A percentile compares a stretch with the other conserved stretches of the same genome.
Conservation (phyloP, 257 asterid species). For the Penstemon davidsonii region DNA sequence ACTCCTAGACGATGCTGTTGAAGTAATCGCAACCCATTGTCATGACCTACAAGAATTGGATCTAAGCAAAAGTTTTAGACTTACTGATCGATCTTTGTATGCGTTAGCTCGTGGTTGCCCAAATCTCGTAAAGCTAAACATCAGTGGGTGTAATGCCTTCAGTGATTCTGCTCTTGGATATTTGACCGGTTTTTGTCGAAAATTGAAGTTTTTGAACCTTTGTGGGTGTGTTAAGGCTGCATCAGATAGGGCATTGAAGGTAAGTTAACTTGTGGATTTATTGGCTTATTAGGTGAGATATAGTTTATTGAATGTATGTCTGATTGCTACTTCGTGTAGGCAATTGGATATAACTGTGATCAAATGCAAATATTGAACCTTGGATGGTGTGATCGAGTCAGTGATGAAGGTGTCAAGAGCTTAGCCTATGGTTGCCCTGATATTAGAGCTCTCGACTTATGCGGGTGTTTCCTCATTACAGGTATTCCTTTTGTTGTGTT, state of each 20-base stretch:
- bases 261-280: conserved; percentile 9
- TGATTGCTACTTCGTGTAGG: conserved; percentile 42
- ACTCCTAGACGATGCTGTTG: conserved; percentile 74
- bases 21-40: conserved; percentile 61
- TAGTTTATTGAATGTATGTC: not conserved
- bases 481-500: conserved; percentile 40
- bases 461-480: conserved; percentile 93
- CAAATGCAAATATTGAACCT: conserved; percentile 76
- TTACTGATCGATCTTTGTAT: conserved; percentile 72
- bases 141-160: conserved; percentile 87
- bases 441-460: conserved; percentile 78
- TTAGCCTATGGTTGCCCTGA: conserved; percentile 96
- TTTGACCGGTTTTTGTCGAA: conserved; percentile 65
- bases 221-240: conserved; percentile 91
- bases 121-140: conserved; percentile 70
- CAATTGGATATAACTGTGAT: conserved; percentile 78
- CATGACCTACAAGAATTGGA: conserved; percentile 84
- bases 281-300: not conserved
- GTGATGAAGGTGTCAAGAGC: conserved; percentile 93
- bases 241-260: conserved; percentile 90
- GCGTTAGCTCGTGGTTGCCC: conserved; percentile 85
- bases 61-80: conserved; percentile 84
- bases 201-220: conserved; percentile 70
- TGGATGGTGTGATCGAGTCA: conserved; percentile 94
- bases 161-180: conserved; percentile 78